Base-by-base conservation (phyloP, 1,139 yeast genomes). In the Candida pseudoviswanathii region DNA sequence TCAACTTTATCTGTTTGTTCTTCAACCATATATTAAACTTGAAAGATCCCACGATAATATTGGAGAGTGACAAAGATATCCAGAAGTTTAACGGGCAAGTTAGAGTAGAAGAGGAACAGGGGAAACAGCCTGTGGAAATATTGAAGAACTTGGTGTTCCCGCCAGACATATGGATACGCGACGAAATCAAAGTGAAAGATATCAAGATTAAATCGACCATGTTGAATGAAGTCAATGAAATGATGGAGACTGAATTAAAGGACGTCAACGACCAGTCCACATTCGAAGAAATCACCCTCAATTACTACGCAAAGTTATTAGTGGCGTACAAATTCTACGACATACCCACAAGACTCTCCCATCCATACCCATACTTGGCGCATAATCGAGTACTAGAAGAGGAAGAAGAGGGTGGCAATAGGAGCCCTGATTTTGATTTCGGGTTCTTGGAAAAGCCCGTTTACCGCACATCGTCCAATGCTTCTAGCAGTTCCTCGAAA, bases 141-240 rank as follows among this genome's bases (percentile, higher is more conserved):
- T 54, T 75, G 27, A 73, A 76, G 7, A 69, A 67, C 41, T 62
- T 75, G 2, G 59, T 60, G 1, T 59, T 75, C 11, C 78, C 80
- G 1, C 51, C 53, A n/a, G 78, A 75, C 51, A 53, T 73, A 25
- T 76, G 81, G 81, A 57, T 71, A 30, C 59, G 60, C 42, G 71
- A 70, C 29, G 71, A 69, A 30, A 60, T 75, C 2, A 51, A 56
- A 26, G 63, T 75, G 26, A 64, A 66, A 44, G 74, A 74, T 48
- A 53, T 65, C 48, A 68, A 66, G 47, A 61, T 72, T 39, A 76
- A 76, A 55, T 61, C 63, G 11, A 60, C 70, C 7, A 58, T 75
- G 53, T 58, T 76, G 43, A 58, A 56, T 21, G 80, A 75, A 44
- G 63, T 74, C 29, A 73, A 70, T 55, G 47, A 60, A 27, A 64